Evolutionary conservation across 805 yeast genomes (phyloP), one percentile per base, ranked within the genome.

Genomic region (Pichia rugopelliculosa): DNA sequence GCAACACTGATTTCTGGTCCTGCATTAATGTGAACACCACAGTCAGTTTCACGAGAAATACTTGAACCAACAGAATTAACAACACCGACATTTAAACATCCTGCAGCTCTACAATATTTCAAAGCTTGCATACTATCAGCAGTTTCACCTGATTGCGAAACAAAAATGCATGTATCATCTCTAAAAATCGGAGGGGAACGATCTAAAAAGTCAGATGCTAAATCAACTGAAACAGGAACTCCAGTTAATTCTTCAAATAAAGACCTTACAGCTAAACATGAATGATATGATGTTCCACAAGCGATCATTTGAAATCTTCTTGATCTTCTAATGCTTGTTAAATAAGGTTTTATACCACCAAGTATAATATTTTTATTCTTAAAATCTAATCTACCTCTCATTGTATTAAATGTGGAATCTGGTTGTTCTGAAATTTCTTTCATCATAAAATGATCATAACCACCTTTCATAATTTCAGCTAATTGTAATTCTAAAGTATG

Each of bases 1-100:
- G 99, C 99, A 57, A 93, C 99, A 68, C 99, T 98, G 55, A 93
- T 93, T 71, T 93, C 99, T 41, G 99, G 99, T 56, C 99, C 99
- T 42, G 99, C 99, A 65, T 93, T 93, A 66, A 93, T 90, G 68
- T 93, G 99, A 48, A 93, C 96, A 79, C 99, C 99, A 75, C 99
- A 93, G 69, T 90, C 96, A 21, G 99, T 93, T 62, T 82, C 89
- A 71, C 99, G 83, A 7, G 98, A 91, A 67, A 93, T 88, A 38
- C 93, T 81, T 6, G 99, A 93, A 62, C 99, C 99, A 39, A 93
- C 99, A 56, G 90, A 79, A 75, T 93, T 93, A 53, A 93, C 99
- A 61, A 93, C 87, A 71, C 99, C 99, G 49, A 93, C 93, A 25
- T 96, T 89, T 56, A 95, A 75, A 30, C 99, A 97, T 58, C 98